Percentiles rank a stretch among this genome's conserved stretches.
phyloP scores from a whole-genome alignment of 1,139 yeast species.

The Groenewaldozyma sp. region DNA sequence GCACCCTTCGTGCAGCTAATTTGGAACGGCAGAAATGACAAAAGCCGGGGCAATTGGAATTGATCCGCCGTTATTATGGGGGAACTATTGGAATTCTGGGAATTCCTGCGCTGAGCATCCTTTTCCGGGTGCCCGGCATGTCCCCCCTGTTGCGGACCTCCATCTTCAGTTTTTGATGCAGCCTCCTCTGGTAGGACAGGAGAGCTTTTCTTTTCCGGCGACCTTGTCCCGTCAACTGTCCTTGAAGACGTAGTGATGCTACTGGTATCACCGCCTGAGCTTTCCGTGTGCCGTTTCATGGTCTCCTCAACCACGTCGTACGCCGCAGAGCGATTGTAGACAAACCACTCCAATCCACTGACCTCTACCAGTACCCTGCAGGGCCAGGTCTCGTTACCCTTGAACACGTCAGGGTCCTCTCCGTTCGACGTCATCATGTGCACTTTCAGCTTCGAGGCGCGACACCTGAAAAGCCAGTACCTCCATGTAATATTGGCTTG shows the following conservation, averaged over 20 bases:
- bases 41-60: constrained; percentile 16
- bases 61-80: not conserved
- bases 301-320: constrained; percentile 54
- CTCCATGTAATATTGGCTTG: constrained; percentile 80
- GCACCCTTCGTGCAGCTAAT: constrained; percentile 59
- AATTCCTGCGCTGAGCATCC: not conserved
- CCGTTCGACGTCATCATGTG: constrained; percentile 6
- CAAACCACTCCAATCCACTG: constrained; percentile 74
- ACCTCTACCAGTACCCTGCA: constrained; percentile 50
- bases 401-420: constrained; percentile 13
- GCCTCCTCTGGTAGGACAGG: not conserved
- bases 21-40: constrained; percentile 48
- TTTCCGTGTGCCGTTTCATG: not conserved
- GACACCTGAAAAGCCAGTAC: constrained; percentile 57
- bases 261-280: not conserved
- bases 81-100: not conserved
- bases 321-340: constrained; percentile 69
- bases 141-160: not conserved
- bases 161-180: not conserved
- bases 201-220: no score
- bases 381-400: constrained; percentile 42
- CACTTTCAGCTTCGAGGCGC: constrained; percentile 18
- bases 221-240: no score
- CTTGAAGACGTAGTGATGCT: not conserved
- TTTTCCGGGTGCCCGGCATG: not conserved